A percentile compares a stretch with the other conserved stretches of the same genome.
These are phyloP conservation scores for Fusarium sp. DNA, from an alignment of 2,329 filamentous ascomycete species.

Conservation along the genomic window DNA sequence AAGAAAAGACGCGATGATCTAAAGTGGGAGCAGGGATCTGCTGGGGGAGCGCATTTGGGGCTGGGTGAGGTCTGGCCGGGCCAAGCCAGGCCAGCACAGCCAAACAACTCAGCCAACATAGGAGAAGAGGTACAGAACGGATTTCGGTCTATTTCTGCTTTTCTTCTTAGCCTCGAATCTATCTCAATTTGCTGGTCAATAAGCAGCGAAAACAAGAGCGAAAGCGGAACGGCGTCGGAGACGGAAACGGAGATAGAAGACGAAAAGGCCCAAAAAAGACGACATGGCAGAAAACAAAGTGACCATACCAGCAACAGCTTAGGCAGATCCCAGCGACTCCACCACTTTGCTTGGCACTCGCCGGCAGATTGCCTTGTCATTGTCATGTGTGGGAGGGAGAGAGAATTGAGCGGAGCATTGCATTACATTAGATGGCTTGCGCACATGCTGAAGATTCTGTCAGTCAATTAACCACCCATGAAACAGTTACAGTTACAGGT, in stretches of 20 bases:
- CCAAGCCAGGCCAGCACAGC: constrained; percentile 14
- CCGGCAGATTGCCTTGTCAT: constrained; percentile 28
- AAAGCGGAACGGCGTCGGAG: constrained; percentile 13
- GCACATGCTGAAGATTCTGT: constrained; percentile 22
- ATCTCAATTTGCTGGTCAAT: not conserved
- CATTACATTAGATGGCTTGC: not conserved
- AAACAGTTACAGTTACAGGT: not conserved
- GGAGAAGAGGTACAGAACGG: not conserved
- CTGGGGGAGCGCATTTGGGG: constrained; percentile 18
- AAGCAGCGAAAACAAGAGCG: constrained; percentile 4
- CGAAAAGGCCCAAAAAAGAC: constrained; percentile 28
- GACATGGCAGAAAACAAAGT: constrained; percentile 20
- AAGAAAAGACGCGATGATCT: constrained; percentile 35
- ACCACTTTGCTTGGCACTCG: constrained; percentile 26
- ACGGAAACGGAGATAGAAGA: constrained; percentile 30
- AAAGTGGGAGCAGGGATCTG: constrained; percentile 29
- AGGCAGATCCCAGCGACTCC: constrained; percentile 27
- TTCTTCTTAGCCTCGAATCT: not conserved
- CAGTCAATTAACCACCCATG: not conserved
- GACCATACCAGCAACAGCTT: constrained; percentile 26
- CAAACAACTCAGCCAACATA: not conserved
- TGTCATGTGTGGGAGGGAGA: constrained; percentile 7
- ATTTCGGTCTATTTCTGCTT: not conserved
- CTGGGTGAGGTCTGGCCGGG: constrained; percentile 13
- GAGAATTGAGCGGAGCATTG: constrained; percentile 21